phyloP scores from a whole-genome alignment of 2,329 filamentous ascomycete genomes.

The Diaporthe sp. region DNA sequence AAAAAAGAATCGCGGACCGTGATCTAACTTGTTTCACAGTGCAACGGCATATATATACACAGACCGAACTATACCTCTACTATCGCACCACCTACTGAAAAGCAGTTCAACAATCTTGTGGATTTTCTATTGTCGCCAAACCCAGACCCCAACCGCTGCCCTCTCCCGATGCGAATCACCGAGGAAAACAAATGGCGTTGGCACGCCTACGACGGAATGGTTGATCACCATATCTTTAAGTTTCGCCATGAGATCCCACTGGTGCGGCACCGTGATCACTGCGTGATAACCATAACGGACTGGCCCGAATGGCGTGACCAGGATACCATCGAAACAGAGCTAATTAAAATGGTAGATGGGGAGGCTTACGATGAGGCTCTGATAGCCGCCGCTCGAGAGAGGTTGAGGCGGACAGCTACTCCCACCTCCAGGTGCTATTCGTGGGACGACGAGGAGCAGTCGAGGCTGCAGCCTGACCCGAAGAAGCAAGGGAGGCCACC shows the following conservation, averaged over 20 bases:
- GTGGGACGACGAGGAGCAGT: slow-evolving; percentile 14
- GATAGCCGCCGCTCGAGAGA: slow-evolving; percentile 2
- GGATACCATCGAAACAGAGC: background rate
- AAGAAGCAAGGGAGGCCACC: slow-evolving; percentile 23
- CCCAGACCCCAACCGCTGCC: background rate
- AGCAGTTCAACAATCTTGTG: slow-evolving; percentile 19
- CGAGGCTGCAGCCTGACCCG: slow-evolving; percentile 29
- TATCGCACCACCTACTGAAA: slow-evolving; percentile 25
- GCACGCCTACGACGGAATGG: slow-evolving; percentile 1
- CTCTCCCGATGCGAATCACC: slow-evolving; percentile 26
- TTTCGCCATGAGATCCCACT: slow-evolving; percentile 17
- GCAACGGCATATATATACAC: slow-evolving; percentile 24
- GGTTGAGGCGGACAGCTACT: background rate
- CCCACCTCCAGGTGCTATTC: slow-evolving; percentile 17
- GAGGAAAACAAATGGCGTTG: slow-evolving; percentile 27
- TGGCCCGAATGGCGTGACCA: slow-evolving; percentile 15
- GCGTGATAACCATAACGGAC: background rate
- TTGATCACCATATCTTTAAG: slow-evolving; percentile 14
- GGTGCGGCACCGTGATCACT: background rate
- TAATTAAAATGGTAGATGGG: background rate
- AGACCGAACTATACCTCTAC: background rate
- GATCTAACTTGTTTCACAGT: slow-evolving; percentile 13
- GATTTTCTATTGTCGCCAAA: slow-evolving; percentile 18
- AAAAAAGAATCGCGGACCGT: background rate
- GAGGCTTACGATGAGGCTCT: background rate